Conservation (phyloP, 306 rosid species). For the Arachis stenosperma region DNA sequence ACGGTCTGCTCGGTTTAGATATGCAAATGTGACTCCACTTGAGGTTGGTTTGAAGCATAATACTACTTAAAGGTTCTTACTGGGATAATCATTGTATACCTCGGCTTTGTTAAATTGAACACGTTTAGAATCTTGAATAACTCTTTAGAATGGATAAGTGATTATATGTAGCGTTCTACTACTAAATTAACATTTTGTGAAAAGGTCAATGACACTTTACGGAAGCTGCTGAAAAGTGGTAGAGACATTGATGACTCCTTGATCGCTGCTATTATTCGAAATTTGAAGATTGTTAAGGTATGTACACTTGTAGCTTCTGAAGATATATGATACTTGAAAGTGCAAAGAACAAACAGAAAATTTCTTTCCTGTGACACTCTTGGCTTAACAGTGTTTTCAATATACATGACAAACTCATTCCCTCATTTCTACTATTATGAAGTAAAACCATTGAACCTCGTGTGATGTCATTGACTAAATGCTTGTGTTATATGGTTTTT, state of each 20-base stretch:
- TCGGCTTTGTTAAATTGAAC: constrained; percentile 22
- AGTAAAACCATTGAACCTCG: constrained; percentile 17
- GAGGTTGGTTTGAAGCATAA: constrained; percentile 66
- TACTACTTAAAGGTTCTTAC: constrained; percentile 24
- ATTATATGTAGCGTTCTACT: constrained; percentile 20
- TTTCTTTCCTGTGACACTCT: constrained; percentile 31
- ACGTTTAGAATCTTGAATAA: constrained; percentile 13
- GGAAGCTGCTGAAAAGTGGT: constrained; percentile 71
- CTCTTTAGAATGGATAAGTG: constrained; percentile 13
- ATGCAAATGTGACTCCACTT: constrained; percentile 67
- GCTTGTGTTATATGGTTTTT: constrained; percentile 6
- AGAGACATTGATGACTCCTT: constrained; percentile 74
- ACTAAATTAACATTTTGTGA: constrained; percentile 24
- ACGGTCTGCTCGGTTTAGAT: constrained; percentile 82
- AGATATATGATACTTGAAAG: constrained; percentile 20
- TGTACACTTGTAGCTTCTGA: constrained; percentile 42
- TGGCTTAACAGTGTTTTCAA: neutral
- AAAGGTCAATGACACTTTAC: constrained; percentile 60
- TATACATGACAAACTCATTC: constrained; percentile 1
- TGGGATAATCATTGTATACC: constrained; percentile 22
- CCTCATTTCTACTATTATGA: constrained; percentile 16
- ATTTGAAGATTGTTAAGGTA: constrained; percentile 87
- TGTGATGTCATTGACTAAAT: constrained; percentile 6
- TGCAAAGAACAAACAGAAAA: neutral
- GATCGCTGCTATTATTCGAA: constrained; percentile 73